Evolutionary conservation across 768 basidiomycete species (phyloP).

Genomic region (Strobilomyces echinocephalus): DNA sequence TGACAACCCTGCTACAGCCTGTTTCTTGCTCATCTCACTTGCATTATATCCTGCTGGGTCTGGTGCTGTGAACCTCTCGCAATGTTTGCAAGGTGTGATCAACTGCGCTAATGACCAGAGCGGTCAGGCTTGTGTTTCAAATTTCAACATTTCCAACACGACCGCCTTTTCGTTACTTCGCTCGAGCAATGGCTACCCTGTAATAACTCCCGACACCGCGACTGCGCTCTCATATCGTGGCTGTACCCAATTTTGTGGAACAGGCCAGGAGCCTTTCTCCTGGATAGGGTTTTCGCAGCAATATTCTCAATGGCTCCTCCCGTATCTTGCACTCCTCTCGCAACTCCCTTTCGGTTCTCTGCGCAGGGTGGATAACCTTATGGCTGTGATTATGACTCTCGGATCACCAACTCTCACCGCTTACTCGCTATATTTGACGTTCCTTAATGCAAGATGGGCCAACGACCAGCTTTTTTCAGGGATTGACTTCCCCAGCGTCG

Average conservation of each 20-base stretch:
- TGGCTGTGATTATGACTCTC: conserved; percentile 39
- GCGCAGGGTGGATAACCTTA: conserved; percentile 38
- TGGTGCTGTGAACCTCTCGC: conserved; percentile 4
- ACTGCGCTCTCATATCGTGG: conserved; percentile 9
- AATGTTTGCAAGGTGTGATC: conserved; percentile 10
- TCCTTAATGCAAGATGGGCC: conserved; percentile 43
- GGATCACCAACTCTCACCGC: conserved; percentile 43
- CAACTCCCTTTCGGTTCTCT: conserved; percentile 46
- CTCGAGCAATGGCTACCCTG: conserved; percentile 2
- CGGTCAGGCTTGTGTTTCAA: conserved; percentile 1
- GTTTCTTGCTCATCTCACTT: background rate
- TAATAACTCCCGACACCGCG: background rate
- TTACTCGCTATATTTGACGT: conserved; percentile 41
- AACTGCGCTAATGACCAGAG: background rate
- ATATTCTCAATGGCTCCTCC: conserved; percentile 43
- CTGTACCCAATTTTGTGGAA: conserved; percentile 13
- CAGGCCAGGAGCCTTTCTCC: conserved; percentile 19
- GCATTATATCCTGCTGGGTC: background rate
- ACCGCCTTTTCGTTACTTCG: conserved; percentile 14
- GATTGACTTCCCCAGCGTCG: conserved; percentile 22
- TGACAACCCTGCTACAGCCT: conserved; percentile 3
- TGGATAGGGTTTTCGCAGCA: conserved; percentile 30
- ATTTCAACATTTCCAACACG: background rate
- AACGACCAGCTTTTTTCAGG: conserved; percentile 28
- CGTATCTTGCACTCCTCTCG: conserved; percentile 45